Conservation (phyloP, 192 early-diverging fungal genomes). For the Funneliformis mosseae region DNA sequence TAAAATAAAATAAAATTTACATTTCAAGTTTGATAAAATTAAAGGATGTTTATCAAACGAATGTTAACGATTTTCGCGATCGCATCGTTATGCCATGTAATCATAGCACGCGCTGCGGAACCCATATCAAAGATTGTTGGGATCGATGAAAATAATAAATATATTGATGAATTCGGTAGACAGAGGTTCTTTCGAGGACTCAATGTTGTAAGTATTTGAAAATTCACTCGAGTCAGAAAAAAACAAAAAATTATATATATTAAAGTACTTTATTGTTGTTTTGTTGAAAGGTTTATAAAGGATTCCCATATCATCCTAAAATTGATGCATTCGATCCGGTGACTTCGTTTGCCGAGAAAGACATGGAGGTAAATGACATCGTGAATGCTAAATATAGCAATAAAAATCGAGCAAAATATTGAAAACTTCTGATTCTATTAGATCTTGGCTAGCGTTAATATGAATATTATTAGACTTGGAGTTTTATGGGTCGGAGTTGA, state of each 20-base stretch:
- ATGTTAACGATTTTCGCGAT: too few relatives aligned
- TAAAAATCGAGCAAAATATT: slow-evolving; percentile 38
- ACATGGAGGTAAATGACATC: slow-evolving; percentile 42
- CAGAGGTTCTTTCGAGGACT: slow-evolving; percentile 59
- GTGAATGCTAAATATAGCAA: slow-evolving; percentile 43
- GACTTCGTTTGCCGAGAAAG: slow-evolving; percentile 49
- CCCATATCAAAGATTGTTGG: not conserved
- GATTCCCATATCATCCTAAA: slow-evolving; percentile 50
- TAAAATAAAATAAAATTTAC: too few relatives aligned
- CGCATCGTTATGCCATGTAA: not conserved
- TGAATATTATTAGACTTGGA: slow-evolving; percentile 43
- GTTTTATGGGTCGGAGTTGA: slow-evolving; percentile 69
- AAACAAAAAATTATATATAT: too few relatives aligned
- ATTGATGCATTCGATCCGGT: slow-evolving; percentile 46
- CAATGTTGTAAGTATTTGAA: slow-evolving; percentile 44
- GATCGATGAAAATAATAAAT: slow-evolving; percentile 15
- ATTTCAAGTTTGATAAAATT: too few relatives aligned
- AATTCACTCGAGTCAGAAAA: not conserved
- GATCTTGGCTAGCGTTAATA: slow-evolving; percentile 29
- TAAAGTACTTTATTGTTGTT: too few relatives aligned
- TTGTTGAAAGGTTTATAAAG: slow-evolving; percentile 45
- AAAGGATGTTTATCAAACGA: too few relatives aligned
- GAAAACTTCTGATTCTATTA: not conserved
- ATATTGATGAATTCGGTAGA: slow-evolving; percentile 54
- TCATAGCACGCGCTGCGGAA: not conserved